Evolutionary conservation across 2,329 filamentous ascomycete species (phyloP).

Genomic region (Rachicladosporium sp.): DNA sequence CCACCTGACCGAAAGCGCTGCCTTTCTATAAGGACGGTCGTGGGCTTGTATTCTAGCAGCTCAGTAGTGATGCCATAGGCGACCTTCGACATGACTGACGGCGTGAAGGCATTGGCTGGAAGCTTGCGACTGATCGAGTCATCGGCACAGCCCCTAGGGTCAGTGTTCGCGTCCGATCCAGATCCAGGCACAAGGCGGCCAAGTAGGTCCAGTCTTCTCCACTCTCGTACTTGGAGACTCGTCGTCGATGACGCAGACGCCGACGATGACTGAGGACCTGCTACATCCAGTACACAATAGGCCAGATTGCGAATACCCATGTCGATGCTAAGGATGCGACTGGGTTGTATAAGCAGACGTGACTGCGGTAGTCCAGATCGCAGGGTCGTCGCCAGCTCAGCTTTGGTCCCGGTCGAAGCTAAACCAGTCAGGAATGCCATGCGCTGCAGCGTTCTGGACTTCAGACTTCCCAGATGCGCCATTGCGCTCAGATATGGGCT

Average conservation of each 20-base stretch:
- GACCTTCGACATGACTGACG: conserved; percentile 39
- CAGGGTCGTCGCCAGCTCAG: conserved; percentile 16
- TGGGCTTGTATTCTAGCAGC: conserved; percentile 45
- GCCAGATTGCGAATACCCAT: conserved; percentile 76
- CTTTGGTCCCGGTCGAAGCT: conserved; percentile 47
- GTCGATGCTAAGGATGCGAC: conserved; percentile 62
- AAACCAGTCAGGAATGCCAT: conserved; percentile 51
- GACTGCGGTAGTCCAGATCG: neutral
- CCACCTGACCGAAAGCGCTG: conserved; percentile 55
- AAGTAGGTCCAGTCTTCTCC: too few relatives aligned
- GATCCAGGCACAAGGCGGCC: too few relatives aligned
- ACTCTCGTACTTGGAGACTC: too few relatives aligned
- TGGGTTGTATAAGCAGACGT: conserved; percentile 10
- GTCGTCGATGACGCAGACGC: too few relatives aligned
- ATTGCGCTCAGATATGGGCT: too few relatives aligned
- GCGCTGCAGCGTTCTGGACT: conserved; percentile 42
- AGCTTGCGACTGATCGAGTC: neutral
- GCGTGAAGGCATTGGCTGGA: conserved; percentile 25
- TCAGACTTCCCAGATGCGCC: conserved; percentile 15
- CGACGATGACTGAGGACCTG: neutral
- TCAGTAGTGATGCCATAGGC: conserved; percentile 44
- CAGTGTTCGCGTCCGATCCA: too few relatives aligned
- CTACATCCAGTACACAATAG: conserved; percentile 43
- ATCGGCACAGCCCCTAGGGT: too few relatives aligned
- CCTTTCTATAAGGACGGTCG: conserved; percentile 58